phyloP scores from a whole-genome alignment of 768 basidiomycete species.

The Pulveroboletus sp. region DNA sequence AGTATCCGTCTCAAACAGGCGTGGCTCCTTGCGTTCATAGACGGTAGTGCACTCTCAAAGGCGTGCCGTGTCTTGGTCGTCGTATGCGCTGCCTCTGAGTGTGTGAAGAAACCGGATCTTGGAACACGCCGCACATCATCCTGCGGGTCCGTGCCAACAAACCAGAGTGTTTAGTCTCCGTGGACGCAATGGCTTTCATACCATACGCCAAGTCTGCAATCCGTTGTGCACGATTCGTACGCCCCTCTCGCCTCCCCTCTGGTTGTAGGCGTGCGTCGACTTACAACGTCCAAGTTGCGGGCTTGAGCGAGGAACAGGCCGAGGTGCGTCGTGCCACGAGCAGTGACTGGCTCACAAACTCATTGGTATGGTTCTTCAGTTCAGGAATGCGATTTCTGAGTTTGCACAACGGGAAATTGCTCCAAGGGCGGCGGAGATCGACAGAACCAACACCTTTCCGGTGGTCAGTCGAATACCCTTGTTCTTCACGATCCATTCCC shows the following conservation, averaged over 20 bases:
- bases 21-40: too few species aligned
- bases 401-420: slow-evolving; percentile 84
- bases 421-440: slow-evolving; percentile 81
- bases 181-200: slow-evolving; percentile 11
- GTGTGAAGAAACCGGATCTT: too few species aligned
- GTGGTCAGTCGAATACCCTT: slow-evolving; percentile 38
- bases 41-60: too few species aligned
- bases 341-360: neutral
- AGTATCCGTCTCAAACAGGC: too few species aligned
- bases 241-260: neutral
- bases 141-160: neutral
- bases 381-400: slow-evolving; percentile 69
- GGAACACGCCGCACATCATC: too few species aligned
- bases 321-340: slow-evolving; percentile 48
- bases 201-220: slow-evolving; percentile 9
- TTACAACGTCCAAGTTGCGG: slow-evolving; percentile 70
- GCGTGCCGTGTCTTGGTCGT: too few species aligned
- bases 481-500: neutral
- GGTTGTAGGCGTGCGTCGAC: slow-evolving; percentile 37
- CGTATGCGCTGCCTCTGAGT: too few species aligned
- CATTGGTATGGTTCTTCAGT: slow-evolving; percentile 41
- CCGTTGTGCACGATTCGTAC: neutral
- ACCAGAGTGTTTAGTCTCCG: too few species aligned
- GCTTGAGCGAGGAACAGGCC: slow-evolving; percentile 72
- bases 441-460: slow-evolving; percentile 81